These are phyloP conservation scores for Bruguiera parviflora DNA, from an alignment of 345 rosid genomes.

Conservation along the genomic window DNA sequence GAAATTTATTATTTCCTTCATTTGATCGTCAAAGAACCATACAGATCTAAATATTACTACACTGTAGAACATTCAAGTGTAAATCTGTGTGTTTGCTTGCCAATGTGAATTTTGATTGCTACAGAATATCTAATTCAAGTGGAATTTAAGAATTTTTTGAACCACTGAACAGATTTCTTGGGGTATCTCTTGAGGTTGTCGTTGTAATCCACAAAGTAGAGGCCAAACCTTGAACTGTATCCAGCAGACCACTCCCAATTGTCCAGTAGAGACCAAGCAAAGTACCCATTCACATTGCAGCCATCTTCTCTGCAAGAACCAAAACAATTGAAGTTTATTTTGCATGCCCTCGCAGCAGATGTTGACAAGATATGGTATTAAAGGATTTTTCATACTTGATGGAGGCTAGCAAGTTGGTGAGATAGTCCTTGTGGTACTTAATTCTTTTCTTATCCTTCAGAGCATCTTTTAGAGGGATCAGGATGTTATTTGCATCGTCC, in stretches of 20 bases:
- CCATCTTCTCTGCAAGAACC: constrained; percentile 71
- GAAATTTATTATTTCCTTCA: neutral
- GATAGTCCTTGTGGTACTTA: constrained; percentile 74
- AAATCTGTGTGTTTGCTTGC: constrained; percentile 2
- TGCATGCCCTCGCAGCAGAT: neutral
- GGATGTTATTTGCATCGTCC: constrained; percentile 65
- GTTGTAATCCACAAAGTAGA: constrained; percentile 76
- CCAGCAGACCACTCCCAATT: constrained; percentile 99
- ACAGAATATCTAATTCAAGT: neutral
- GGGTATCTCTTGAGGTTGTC: constrained; percentile 89
- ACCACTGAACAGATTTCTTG: constrained; percentile 84
- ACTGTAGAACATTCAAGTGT: neutral
- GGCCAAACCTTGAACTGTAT: constrained; percentile 84
- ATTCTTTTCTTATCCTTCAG: constrained; percentile 77
- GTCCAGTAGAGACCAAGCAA: constrained; percentile 84
- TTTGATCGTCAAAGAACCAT: neutral
- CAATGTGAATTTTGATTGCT: neutral
- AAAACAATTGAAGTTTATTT: constrained; percentile 4
- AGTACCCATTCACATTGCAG: constrained; percentile 92
- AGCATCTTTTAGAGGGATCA: constrained; percentile 51
- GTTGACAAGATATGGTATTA: neutral
- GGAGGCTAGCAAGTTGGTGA: constrained; percentile 68
- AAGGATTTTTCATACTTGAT: constrained; percentile 44
- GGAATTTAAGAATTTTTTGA: constrained; percentile 71
- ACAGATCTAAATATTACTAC: too few species aligned